Evolutionary conservation across 176 grass and related monocot genomes (phyloP), one percentile per base, ranked within the genome.

Genomic region (Aegilops longissima): DNA sequence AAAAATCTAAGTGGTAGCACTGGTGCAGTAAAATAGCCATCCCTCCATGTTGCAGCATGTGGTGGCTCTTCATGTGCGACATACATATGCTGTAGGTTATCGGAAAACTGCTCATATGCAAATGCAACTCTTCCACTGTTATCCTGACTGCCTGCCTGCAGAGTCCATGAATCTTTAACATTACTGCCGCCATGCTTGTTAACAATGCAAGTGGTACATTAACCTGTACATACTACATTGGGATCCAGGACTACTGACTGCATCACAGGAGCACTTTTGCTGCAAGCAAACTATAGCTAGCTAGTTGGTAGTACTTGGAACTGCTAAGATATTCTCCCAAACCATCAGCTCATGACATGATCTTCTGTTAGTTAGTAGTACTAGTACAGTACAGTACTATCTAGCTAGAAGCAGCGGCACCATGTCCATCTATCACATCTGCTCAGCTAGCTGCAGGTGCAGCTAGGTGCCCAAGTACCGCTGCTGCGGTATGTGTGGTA

Each of bases 21-120:
- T 29, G 8, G n/a, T 45, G 38, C 8, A 17, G 6, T 16, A 83
- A 75, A 83, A 58, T 84, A 84, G 20, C 80, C 45, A 42, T 80
- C 38, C 4, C 61, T 75, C 69, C 76, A 70, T 59, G 85, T 68
- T 38, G 27, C 61, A 34, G 69, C 81, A 87, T 81, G 81, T 88
- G 85, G 29, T 45, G 16, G 82, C 70, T 45, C 27, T 69, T 88
- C 85, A 87, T 87, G 85, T 84, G 80, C 75, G 54, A 34, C 56
- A 61, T 58, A 35, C 59, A 21, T 29, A 12, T 34, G 10, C 5
- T 33, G 76, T 66, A 33, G n/a, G 33, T 23, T 40, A 35, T 17
- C 84, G 78, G 73, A n/a, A 2, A 73, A 71, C 23, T 44, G 47
- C 12, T 24, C 35, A 47, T 25, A 78, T 1, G 23, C 18, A 82